Conservation (phyloP, 2,329 filamentous ascomycete species). For the Xylariomycetidae sp. region DNA sequence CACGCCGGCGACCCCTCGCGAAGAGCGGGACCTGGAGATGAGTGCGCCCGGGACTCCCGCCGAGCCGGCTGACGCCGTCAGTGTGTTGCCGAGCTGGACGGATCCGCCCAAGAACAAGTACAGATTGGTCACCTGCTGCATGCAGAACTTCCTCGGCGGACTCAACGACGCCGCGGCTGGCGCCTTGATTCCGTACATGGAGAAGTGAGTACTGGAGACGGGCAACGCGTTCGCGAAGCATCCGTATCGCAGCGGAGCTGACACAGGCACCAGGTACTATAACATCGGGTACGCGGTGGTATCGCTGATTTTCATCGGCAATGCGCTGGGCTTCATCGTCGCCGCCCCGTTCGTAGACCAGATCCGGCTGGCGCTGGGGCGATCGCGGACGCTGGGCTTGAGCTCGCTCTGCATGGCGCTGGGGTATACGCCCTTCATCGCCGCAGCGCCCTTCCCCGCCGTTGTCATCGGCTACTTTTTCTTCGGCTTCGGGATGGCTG, state of each 20-base stretch:
- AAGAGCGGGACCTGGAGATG: slow-evolving; percentile 22
- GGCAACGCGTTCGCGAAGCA: neutral
- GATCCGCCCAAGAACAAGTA: slow-evolving; percentile 64
- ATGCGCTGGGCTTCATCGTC: slow-evolving; percentile 69
- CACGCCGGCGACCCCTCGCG: slow-evolving; percentile 10
- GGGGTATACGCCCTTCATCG: slow-evolving; percentile 61
- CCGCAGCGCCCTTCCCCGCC: slow-evolving; percentile 62
- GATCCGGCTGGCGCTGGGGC: slow-evolving; percentile 57
- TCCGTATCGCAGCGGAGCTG: slow-evolving; percentile 1
- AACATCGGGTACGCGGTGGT: slow-evolving; percentile 71
- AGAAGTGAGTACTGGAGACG: slow-evolving; percentile 38
- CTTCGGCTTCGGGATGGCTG: slow-evolving; percentile 52
- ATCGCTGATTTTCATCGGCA: slow-evolving; percentile 75
- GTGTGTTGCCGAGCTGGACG: slow-evolving; percentile 36
- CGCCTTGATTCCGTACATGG: slow-evolving; percentile 75
- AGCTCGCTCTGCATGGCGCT: slow-evolving; percentile 49
- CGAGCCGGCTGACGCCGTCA: slow-evolving; percentile 16
- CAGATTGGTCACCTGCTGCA: slow-evolving; percentile 57
- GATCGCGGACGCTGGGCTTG: slow-evolving; percentile 56
- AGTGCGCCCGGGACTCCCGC: slow-evolving; percentile 11
- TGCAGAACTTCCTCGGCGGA: slow-evolving; percentile 63
- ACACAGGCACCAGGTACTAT: slow-evolving; percentile 46
- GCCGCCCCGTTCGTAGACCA: slow-evolving; percentile 65
- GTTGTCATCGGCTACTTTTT: slow-evolving; percentile 65
- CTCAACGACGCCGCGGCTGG: slow-evolving; percentile 71